These are phyloP conservation scores for Penicillium atrosanguineum DNA, from an alignment of 495 filamentous ascomycete genomes.

Conservation along the genomic window DNA sequence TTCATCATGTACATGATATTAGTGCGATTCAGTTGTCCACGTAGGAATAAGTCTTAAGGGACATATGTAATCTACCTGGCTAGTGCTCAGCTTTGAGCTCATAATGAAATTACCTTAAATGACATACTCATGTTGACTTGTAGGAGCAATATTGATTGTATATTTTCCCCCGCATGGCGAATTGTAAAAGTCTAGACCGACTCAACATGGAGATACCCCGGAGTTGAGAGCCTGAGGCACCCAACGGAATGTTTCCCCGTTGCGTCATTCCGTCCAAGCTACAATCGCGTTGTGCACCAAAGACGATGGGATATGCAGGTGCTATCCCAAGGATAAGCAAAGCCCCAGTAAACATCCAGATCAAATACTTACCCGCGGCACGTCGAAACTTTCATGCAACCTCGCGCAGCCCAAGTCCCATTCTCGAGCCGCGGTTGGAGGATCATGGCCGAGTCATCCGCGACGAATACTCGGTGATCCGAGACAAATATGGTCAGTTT, in stretches of 20 bases:
- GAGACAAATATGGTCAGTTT: conserved; percentile 63
- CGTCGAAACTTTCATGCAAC: conserved; percentile 7
- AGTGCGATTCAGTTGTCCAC: background rate
- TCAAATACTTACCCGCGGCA: background rate
- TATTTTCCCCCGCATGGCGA: no score
- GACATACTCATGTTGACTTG: no score
- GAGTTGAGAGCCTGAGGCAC: conserved; percentile 16
- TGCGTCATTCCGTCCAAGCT: conserved; percentile 23
- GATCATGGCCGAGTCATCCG: conserved; percentile 66
- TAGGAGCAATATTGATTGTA: no score
- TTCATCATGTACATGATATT: background rate
- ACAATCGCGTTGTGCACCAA: conserved; percentile 8
- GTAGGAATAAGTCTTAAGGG: background rate
- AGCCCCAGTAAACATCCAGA: background rate
- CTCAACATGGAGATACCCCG: background rate
- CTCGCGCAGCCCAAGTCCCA: conserved; percentile 4
- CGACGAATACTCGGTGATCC: conserved; percentile 73
- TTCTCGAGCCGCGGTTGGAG: conserved; percentile 57
- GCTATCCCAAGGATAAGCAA: conserved; percentile 2
- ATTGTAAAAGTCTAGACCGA: background rate
- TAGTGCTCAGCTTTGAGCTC: background rate
- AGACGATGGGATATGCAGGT: conserved; percentile 24
- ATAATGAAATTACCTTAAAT: background rate
- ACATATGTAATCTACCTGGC: background rate
- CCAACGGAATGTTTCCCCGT: background rate